Percentiles rank a stretch among this genome's conserved stretches.
Evolutionary conservation across 2,329 filamentous ascomycete genomes (phyloP).

Genomic region (Fusarium phyllophilum): DNA sequence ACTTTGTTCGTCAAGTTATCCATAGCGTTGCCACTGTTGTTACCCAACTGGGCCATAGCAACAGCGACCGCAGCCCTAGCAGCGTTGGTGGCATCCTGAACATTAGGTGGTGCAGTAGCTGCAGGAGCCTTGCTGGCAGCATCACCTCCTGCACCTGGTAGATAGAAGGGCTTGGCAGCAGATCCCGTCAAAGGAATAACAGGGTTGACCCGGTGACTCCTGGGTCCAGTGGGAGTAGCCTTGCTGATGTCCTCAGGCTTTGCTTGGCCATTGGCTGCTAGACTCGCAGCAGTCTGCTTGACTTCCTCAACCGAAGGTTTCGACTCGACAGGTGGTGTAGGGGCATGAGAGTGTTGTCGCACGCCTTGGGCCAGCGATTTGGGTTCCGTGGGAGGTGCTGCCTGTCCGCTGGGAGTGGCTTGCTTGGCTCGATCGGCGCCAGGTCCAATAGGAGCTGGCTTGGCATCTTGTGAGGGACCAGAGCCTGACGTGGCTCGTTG

Average conservation of each 20-base stretch:
- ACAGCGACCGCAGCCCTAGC: conserved; percentile 82
- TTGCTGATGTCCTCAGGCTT: conserved; percentile 51
- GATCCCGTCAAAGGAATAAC: conserved; percentile 71
- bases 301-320: conserved; percentile 67
- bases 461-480: conserved; percentile 50
- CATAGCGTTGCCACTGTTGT: conserved; percentile 60
- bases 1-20: conserved; percentile 81
- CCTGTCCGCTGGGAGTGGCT: conserved; percentile 57
- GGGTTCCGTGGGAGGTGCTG: conserved; percentile 61
- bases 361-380: conserved; percentile 61
- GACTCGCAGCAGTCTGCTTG: conserved; percentile 57
- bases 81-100: conserved; percentile 76
- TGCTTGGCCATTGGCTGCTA: conserved; percentile 51
- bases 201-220: conserved; percentile 67
- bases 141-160: conserved; percentile 45
- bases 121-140: conserved; percentile 51
- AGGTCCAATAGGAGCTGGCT: conserved; percentile 64
- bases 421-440: conserved; percentile 60
- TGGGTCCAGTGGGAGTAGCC: conserved; percentile 59
- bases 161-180: conserved; percentile 51
- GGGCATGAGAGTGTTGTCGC: conserved; percentile 60
- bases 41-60: conserved; percentile 77
- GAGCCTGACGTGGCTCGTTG: conserved; percentile 62
- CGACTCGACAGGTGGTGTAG: conserved; percentile 73
- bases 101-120: conserved; percentile 51